A percentile compares a stretch with the other conserved stretches of the same genome.
Conservation (phyloP, 2,329 filamentous ascomycete species). For the Calonectria honghensis region DNA sequence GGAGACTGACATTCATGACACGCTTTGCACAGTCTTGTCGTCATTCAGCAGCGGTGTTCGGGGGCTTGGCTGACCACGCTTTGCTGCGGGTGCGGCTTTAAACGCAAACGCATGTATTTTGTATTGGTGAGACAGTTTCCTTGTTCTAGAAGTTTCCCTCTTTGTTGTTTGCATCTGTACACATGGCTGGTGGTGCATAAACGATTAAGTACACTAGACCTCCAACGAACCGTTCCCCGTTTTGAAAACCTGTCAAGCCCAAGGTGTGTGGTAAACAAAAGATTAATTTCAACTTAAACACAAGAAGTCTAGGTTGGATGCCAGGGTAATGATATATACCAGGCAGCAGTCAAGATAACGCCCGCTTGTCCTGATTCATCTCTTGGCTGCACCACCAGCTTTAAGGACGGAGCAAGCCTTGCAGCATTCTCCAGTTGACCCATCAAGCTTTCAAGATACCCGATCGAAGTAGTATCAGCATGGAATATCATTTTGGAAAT, state of each 20-base stretch:
- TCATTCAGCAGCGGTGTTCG: background rate
- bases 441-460: constrained; percentile 5
- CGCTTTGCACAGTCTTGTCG: background rate
- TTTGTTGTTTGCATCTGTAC: background rate
- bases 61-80: background rate
- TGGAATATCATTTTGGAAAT: background rate
- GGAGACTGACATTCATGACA: no score
- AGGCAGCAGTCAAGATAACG: background rate
- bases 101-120: background rate
- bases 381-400: background rate
- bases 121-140: background rate
- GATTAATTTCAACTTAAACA: background rate
- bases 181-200: background rate
- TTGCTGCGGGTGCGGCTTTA: constrained; percentile 7
- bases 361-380: background rate
- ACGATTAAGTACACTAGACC: background rate
- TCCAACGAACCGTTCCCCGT: background rate
- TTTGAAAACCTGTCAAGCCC: background rate
- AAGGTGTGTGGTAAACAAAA: no score
- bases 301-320: background rate
- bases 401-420: background rate
- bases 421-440: constrained; percentile 3
- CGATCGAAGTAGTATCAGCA: constrained; percentile 13
- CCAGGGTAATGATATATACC: background rate
- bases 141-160: background rate